A percentile compares a stretch with the other conserved stretches of the same genome.
These are phyloP conservation scores for Lachnellula hyalina DNA, from an alignment of 2,329 filamentous ascomycete species.

Conservation along the genomic window DNA sequence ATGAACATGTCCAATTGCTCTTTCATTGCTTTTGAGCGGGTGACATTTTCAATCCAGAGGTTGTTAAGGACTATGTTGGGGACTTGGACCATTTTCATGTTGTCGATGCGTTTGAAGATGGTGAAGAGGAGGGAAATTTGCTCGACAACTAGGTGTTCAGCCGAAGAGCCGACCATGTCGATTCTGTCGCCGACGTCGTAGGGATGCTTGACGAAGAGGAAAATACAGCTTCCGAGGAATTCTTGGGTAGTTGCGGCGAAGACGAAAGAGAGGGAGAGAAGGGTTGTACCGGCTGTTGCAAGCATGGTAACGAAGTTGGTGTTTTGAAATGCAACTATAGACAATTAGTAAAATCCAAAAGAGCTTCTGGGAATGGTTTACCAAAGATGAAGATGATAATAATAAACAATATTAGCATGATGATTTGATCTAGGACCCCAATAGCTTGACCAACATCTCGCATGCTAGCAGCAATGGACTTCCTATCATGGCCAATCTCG, in stretches of 20 bases:
- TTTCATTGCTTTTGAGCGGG: constrained; percentile 91
- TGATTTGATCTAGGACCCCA: constrained; percentile 79
- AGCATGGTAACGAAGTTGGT: constrained; percentile 79
- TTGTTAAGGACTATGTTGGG: constrained; percentile 91
- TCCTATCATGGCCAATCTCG: constrained; percentile 78
- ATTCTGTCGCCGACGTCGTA: constrained; percentile 95
- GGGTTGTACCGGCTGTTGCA: constrained; percentile 82
- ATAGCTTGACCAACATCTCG: constrained; percentile 96
- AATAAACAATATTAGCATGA: constrained; percentile 75
- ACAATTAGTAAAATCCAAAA: constrained; percentile 26
- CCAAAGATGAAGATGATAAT: constrained; percentile 78
- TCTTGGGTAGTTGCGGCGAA: constrained; percentile 91
- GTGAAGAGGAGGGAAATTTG: constrained; percentile 93
- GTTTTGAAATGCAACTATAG: constrained; percentile 75
- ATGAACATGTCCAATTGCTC: constrained; percentile 68
- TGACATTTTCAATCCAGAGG: constrained; percentile 92
- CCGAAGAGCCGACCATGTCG: constrained; percentile 58
- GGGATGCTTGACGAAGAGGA: constrained; percentile 97
- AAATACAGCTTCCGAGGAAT: constrained; percentile 96
- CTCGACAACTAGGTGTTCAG: constrained; percentile 73
- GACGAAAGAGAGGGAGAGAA: constrained; percentile 94
- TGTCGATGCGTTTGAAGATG: constrained; percentile 79
- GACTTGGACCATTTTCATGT: constrained; percentile 69
- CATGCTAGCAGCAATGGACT: constrained; percentile 88
- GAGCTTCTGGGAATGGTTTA: constrained; percentile 37